Evolutionary conservation across 495 filamentous ascomycete species (phyloP).

Genomic region (Tricharina praecox): DNA sequence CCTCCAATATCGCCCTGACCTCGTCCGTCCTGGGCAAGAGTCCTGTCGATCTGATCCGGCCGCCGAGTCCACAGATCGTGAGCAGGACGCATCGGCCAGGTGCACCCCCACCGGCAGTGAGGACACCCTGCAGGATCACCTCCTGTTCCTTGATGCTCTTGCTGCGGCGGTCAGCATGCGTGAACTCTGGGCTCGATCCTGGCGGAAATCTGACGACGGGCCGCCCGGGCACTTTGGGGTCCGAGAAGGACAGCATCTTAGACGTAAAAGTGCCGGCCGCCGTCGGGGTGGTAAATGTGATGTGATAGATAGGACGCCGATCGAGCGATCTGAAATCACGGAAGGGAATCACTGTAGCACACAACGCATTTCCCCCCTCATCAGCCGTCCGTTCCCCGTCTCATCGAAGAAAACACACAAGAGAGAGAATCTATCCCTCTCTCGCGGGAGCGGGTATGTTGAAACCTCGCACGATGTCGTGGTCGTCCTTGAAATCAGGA

Average conservation of each 20-base stretch:
- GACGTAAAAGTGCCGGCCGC: constrained; percentile 14
- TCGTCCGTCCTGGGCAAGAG: constrained; percentile 23
- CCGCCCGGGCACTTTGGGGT: background rate
- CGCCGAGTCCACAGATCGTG: background rate
- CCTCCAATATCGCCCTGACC: constrained; percentile 14
- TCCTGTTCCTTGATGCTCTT: constrained; percentile 1
- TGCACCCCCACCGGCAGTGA: background rate
- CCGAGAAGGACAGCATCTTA: background rate
- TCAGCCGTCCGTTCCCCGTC: no score
- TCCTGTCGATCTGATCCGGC: constrained; percentile 4
- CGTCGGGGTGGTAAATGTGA: constrained; percentile 11
- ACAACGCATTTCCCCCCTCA: no score
- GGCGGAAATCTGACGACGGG: constrained; percentile 11
- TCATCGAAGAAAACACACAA: no score
- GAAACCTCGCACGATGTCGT: constrained; percentile 17
- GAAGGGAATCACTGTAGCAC: constrained; percentile 18
- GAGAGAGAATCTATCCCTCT: no score
- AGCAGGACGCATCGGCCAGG: constrained; percentile 1
- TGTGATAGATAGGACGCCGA: constrained; percentile 16
- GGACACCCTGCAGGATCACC: constrained; percentile 8
- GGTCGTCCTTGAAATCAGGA: constrained; percentile 17
- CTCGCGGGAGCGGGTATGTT: background rate
- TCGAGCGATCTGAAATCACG: constrained; percentile 14
- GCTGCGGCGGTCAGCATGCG: background rate
- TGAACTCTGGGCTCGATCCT: constrained; percentile 13